phyloP scores from a whole-genome alignment of 164 flowering plant genomes.

The Stephania yunnanensis region DNA sequence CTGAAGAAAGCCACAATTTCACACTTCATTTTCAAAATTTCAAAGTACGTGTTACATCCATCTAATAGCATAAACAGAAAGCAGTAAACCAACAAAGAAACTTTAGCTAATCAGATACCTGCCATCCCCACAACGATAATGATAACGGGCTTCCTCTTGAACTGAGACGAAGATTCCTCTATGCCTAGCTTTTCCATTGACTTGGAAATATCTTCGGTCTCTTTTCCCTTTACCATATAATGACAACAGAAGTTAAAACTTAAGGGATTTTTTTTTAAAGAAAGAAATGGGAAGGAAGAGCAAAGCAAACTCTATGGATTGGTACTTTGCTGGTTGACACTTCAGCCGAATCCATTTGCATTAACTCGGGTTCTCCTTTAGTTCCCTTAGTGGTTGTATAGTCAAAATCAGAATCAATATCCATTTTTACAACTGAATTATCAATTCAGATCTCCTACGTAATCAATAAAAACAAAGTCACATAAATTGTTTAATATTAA shows the following conservation, averaged over 20 bases:
- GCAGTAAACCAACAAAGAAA: neutral
- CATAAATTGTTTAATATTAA: too few species aligned
- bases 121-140: slow-evolving; percentile 94
- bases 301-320: neutral
- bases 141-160: slow-evolving; percentile 80
- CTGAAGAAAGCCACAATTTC: slow-evolving; percentile 26
- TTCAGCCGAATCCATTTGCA: slow-evolving; percentile 26
- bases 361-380: slow-evolving; percentile 17
- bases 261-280: too few species aligned
- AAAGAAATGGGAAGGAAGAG: neutral
- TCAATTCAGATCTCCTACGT: too few species aligned
- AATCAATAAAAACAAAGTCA: too few species aligned
- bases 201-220: slow-evolving; percentile 40
- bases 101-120: slow-evolving; percentile 33
- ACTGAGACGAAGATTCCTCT: slow-evolving; percentile 37
- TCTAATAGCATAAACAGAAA: too few species aligned
- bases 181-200: slow-evolving; percentile 59
- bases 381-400: slow-evolving; percentile 10
- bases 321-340: slow-evolving; percentile 11
- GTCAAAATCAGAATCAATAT: slow-evolving; percentile 22
- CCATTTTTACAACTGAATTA: slow-evolving; percentile 2
- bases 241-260: too few species aligned
- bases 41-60: neutral
- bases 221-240: slow-evolving; percentile 17
- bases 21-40: neutral